phyloP scores from a whole-genome alignment of 1,139 yeast species.

The Pichia kudriavzevii region DNA sequence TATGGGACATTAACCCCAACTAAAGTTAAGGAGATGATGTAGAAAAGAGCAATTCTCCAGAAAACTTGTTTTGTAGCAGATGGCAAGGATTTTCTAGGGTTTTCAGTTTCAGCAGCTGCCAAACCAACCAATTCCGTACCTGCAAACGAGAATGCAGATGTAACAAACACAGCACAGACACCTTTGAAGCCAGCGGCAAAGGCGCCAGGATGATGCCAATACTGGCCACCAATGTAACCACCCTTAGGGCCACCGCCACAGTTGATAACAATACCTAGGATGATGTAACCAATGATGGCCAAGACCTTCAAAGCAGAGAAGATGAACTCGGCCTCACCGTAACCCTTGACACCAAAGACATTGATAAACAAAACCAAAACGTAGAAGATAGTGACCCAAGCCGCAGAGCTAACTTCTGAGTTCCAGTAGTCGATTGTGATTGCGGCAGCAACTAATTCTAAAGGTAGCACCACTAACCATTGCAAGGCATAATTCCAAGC shows the following conservation, averaged over 20 bases:
- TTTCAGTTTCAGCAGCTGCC: slow-evolving; percentile 77
- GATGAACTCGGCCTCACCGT: slow-evolving; percentile 61
- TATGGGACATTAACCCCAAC: slow-evolving; percentile 66
- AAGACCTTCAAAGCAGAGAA: slow-evolving; percentile 53
- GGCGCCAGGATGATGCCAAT: slow-evolving; percentile 58
- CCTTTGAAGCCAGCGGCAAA: slow-evolving; percentile 66
- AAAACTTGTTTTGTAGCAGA: slow-evolving; percentile 64
- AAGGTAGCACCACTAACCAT: slow-evolving; percentile 63
- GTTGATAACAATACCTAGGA: slow-evolving; percentile 58
- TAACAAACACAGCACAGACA: slow-evolving; percentile 71
- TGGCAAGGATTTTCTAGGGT: slow-evolving; percentile 65
- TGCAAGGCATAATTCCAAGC: slow-evolving; percentile 65
- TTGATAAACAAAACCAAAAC: slow-evolving; percentile 49
- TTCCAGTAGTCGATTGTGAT: slow-evolving; percentile 64
- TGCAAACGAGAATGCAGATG: slow-evolving; percentile 83
- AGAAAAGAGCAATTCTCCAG: slow-evolving; percentile 63
- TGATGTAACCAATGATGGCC: slow-evolving; percentile 59
- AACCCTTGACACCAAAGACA: slow-evolving; percentile 54
- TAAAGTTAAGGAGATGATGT: slow-evolving; percentile 49
- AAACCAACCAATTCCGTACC: slow-evolving; percentile 78
- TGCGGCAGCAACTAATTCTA: slow-evolving; percentile 67
- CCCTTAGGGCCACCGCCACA: slow-evolving; percentile 63
- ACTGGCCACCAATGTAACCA: slow-evolving; percentile 51
- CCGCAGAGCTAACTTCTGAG: slow-evolving; percentile 47
- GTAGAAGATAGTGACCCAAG: slow-evolving; percentile 59